phyloP scores from a whole-genome alignment of 768 basidiomycete species.

The Coprinellus micaceus region DNA sequence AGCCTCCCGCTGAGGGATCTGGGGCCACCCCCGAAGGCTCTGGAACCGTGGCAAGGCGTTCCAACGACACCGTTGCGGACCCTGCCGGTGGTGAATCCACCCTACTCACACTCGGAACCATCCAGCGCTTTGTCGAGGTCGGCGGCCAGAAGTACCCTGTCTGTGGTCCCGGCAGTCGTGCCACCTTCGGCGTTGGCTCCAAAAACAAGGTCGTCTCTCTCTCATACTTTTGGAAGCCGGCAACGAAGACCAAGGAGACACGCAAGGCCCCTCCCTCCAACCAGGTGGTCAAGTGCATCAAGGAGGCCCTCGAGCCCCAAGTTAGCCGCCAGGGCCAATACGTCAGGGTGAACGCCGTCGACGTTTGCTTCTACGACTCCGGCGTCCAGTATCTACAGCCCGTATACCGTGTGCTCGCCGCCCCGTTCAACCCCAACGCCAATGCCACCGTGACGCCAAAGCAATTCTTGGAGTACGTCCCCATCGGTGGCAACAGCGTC shows the following conservation, averaged over 20 bases:
- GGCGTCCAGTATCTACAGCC: conserved; percentile 4
- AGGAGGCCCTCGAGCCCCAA: neutral
- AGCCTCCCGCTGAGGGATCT: no score
- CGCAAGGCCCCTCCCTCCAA: no score
- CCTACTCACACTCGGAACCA: neutral
- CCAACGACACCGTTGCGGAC: neutral
- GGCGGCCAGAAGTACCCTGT: conserved; percentile 3
- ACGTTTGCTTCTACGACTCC: conserved; percentile 10
- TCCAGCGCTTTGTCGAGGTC: conserved; percentile 1
- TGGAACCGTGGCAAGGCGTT: neutral
- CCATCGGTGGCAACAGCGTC: neutral
- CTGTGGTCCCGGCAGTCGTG: conserved; percentile 10
- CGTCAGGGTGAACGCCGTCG: conserved; percentile 5
- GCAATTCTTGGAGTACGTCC: neutral
- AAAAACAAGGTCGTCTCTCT: conserved; percentile 1
- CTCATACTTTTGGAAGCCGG: conserved; percentile 7
- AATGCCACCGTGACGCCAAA: neutral
- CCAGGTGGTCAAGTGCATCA: conserved; percentile 1
- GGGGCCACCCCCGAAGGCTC: neutral
- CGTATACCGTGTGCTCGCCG: conserved; percentile 6
- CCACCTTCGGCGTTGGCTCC: conserved; percentile 1
- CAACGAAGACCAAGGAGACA: neutral
- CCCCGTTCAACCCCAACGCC: neutral
- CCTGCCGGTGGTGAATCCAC: neutral
- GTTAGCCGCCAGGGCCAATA: neutral